Evolutionary conservation across 768 basidiomycete species (phyloP).

Genomic region (Pleurotus pulmonarius): DNA sequence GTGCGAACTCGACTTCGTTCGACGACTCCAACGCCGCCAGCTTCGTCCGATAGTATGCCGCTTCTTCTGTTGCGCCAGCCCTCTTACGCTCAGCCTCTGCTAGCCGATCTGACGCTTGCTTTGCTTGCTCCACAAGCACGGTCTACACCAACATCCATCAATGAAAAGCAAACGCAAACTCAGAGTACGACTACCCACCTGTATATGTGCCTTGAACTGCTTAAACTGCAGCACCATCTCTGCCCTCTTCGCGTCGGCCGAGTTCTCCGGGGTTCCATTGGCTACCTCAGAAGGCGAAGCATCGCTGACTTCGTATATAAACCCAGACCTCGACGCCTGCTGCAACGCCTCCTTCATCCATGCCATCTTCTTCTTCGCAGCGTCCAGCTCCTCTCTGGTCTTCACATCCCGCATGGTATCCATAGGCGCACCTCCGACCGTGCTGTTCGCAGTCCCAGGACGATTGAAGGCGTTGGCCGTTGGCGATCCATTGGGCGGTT

Average conservation of each 20-base stretch:
- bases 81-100: constrained; percentile 77
- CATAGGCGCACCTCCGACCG: constrained; percentile 53
- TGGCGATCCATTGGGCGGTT: constrained; percentile 36
- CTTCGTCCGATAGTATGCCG: constrained; percentile 94
- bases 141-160: constrained; percentile 37
- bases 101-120: constrained; percentile 70
- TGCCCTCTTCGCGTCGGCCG: constrained; percentile 29
- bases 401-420: constrained; percentile 80
- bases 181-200: constrained; percentile 49
- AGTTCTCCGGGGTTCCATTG: constrained; percentile 38
- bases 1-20: constrained; percentile 58
- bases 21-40: constrained; percentile 79
- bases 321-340: constrained; percentile 77
- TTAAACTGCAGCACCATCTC: constrained; percentile 83
- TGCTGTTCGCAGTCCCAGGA: constrained; percentile 41
- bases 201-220: constrained; percentile 80
- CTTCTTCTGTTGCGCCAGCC: constrained; percentile 82
- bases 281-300: constrained; percentile 28
- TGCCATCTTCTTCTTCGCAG: constrained; percentile 66
- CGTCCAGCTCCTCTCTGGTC: constrained; percentile 81
- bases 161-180: background rate
- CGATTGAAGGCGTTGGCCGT: constrained; percentile 47
- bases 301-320: constrained; percentile 56
- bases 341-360: constrained; percentile 85
- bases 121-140: constrained; percentile 73